Evolutionary conservation across 2,329 filamentous ascomycete species (phyloP).

Genomic region (Ophiocordyceps camponoti-saundersi): DNA sequence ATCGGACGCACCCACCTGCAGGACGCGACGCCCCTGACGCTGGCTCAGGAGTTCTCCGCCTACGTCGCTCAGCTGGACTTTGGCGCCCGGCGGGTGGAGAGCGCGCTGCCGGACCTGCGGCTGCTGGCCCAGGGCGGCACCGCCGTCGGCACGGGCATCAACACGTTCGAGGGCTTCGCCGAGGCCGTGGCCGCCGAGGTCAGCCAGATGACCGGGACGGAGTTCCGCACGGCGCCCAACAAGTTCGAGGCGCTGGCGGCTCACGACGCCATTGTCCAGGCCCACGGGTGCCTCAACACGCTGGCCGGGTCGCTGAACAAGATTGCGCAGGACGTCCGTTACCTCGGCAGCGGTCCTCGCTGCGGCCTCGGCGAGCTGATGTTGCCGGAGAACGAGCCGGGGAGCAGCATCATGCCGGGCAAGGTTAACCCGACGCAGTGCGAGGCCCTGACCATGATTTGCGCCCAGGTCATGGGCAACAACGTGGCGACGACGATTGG

Average conservation of each 20-base stretch:
- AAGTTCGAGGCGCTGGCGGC: conserved; percentile 96
- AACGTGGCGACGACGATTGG: conserved; percentile 83
- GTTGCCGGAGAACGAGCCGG: conserved; percentile 95
- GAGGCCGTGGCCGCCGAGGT: conserved; percentile 87
- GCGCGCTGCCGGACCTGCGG: conserved; percentile 65
- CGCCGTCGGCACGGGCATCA: conserved; percentile 91
- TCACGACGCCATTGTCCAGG: conserved; percentile 91
- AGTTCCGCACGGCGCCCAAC: conserved; percentile 94
- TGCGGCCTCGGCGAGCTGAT: conserved; percentile 88
- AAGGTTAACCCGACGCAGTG: conserved; percentile 99
- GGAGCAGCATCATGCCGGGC: conserved; percentile 96
- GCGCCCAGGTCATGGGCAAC: conserved; percentile 96
- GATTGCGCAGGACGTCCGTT: conserved; percentile 95
- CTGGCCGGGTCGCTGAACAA: conserved; percentile 85
- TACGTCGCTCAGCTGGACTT: conserved; percentile 91
- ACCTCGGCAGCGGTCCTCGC: conserved; percentile 86
- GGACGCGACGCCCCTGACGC: conserved; percentile 87
- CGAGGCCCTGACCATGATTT: conserved; percentile 95
- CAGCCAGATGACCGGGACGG: conserved; percentile 75
- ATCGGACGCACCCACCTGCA: conserved; percentile 96
- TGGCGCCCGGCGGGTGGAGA: conserved; percentile 74
- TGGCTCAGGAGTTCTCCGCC: conserved; percentile 94
- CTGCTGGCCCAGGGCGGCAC: conserved; percentile 90
- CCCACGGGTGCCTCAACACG: conserved; percentile 84
- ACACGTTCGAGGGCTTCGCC: conserved; percentile 92